Base-by-base conservation (phyloP, 1,139 yeast genomes). In the Scheffersomyces illinoinensis region DNA sequence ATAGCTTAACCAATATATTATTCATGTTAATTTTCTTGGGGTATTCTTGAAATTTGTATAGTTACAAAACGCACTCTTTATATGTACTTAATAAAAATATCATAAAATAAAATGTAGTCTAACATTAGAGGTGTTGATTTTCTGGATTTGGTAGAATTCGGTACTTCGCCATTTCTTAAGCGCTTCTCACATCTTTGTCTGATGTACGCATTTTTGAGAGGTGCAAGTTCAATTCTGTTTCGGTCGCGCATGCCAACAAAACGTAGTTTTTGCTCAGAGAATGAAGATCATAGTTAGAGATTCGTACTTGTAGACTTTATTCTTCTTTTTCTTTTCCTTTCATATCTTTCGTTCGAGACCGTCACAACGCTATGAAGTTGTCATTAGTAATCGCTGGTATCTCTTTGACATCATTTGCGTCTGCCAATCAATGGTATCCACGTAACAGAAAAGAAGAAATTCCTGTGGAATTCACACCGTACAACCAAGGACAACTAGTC, bases 401-500 rank as follows among this genome's bases (percentile, higher is more conserved):
- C 20, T 43, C 58, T 24, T 49, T 62, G 47, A 23, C 53, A 10
- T 18, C 61, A 6, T 17, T 58, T 23, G 60, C 52, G 7, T 48
- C 58, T 21, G 68, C 63, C 57, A 48, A 48, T 24, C 80, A 76
- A 57, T 78, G 77, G 73, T 79, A 66, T 59, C 81, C 82, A 2
- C 69, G 75, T 58, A 68, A 70, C 59, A 69, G 68, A 57, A 72
- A 77, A 23, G 82, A 77, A 5, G 80, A 78, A 56, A 70, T 79
- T 14, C 85, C 86, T 2, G 54, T 57, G 19, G 72, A 68, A 5
- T 63, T 81, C 50, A 68, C 68, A 48, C 78, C 84, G 1, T 86
- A 79, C 67, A 56, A 63, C 18, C 48, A 56, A 1, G 86, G 86
- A 4, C 85, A 86, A 57, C 72, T 70, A 1, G 75, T 89, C 21